Percentiles rank a stretch among this genome's conserved stretches.
Evolutionary conservation across 1,139 yeast genomes (phyloP).

Genomic region (Maudiozyma humilis): DNA sequence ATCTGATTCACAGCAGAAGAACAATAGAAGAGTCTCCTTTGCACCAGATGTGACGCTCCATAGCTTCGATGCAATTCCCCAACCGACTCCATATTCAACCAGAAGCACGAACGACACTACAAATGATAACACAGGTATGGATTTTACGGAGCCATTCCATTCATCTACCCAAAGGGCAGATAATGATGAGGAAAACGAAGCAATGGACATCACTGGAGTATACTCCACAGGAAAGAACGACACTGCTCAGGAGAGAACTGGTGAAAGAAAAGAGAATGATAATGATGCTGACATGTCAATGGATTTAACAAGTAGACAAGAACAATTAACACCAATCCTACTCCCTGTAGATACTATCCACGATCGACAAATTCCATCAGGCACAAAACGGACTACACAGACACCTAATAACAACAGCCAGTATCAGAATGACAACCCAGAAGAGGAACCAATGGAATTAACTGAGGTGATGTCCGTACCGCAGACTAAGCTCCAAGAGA

Average conservation of each 20-base stretch:
- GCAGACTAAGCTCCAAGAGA: background rate
- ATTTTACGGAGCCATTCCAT: slow-evolving; percentile 9
- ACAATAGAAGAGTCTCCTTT: slow-evolving; percentile 53
- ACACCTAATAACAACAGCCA: background rate
- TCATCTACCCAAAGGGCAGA: background rate
- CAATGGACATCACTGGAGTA: slow-evolving; percentile 8
- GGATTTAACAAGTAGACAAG: slow-evolving; percentile 11
- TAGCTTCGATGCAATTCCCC: slow-evolving; percentile 47
- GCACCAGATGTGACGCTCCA: slow-evolving; percentile 72
- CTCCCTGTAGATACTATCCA: slow-evolving; percentile 1
- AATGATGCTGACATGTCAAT: background rate
- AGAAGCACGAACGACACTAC: slow-evolving; percentile 6
- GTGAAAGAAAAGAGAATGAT: no score
- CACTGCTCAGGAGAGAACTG: background rate
- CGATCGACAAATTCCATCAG: no score
- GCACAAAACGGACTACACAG: no score
- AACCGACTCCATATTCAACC: slow-evolving; percentile 10
- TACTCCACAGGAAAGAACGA: background rate
- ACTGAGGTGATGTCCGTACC: slow-evolving; percentile 1
- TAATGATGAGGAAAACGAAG: background rate
- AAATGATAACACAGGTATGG: slow-evolving; percentile 19
- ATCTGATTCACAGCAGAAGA: slow-evolving; percentile 12
- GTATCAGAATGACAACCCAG: background rate
- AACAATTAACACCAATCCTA: slow-evolving; percentile 10
- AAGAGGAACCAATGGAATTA: slow-evolving; percentile 17